Evolutionary conservation across 192 early-diverging fungal species (phyloP), one percentile per base, ranked within the genome.

Genomic region (Powellomyces hirtus): DNA sequence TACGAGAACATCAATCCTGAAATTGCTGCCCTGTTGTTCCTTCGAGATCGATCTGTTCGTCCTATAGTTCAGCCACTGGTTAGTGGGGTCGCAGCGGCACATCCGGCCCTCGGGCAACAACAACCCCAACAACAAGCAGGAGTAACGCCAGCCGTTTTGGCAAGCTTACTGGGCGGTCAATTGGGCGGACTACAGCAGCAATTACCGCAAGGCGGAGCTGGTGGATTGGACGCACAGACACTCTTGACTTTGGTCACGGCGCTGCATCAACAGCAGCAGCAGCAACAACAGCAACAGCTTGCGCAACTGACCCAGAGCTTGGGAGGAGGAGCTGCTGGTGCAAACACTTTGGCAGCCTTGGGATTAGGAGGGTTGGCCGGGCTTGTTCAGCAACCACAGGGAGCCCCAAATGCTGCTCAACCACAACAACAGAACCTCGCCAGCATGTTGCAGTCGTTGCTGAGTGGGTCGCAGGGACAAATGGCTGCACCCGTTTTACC

Each of bases 1-100:
- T 82, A 82, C 49, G 78, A 82, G 24, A 73, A 77, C 29, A 51
- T 78, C 30, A 57, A 45, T 22, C 30, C 72, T 37, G 73, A 82
- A 56, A 50, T 60, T 26, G 81, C 74, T 4, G 71, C 72, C 34
- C 44, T 45, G 16, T 27, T 80, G 11, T 59, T 82, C 20, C 36
- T 77, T 14, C 73, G 75, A 31, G 79, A 81, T 33, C 55, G 72
- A 2, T 33, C 38, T 11, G 42, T 44, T 20, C 66, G 38, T 44
- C 71, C 62, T 38, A 45, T 45, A 51, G 71, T 34, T 31, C 70
- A 53, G 20, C 67, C 45, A 38, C 55, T 14, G 42, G 38, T 68
- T 29, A 24, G 40, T 16, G 52, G 6, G 24, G 22, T n/a, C n/a
- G n/a, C n/a, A n/a, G n/a, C n/a, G n/a, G n/a, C n/a, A n/a, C n/a